Evolutionary conservation across 371 early-diverging fungal genomes (phyloP).

Genomic region (Lichtheimia corymbifera): DNA sequence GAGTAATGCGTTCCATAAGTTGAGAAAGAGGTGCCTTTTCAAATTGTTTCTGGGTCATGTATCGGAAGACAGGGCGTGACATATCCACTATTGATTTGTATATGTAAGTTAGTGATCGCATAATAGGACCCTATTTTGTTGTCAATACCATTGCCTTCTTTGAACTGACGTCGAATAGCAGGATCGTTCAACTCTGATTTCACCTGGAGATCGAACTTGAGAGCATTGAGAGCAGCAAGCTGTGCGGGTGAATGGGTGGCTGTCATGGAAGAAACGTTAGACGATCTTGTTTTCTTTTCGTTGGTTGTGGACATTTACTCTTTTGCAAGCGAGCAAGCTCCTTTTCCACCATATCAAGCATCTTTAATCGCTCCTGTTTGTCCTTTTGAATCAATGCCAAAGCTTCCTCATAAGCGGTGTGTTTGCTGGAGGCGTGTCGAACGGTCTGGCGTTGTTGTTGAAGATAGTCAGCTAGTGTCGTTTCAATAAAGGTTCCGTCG

Average conservation of each 20-base stretch:
- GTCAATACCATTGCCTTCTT: background rate
- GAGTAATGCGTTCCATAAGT: conserved; percentile 72
- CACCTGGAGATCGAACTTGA: conserved; percentile 67
- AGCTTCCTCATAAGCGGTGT: conserved; percentile 77
- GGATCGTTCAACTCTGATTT: conserved; percentile 73
- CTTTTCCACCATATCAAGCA: conserved; percentile 54
- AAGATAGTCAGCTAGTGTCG: too few species aligned
- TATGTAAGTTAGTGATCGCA: background rate
- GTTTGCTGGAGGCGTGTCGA: conserved; percentile 21
- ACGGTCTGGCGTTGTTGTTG: conserved; percentile 1
- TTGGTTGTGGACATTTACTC: conserved; percentile 28
- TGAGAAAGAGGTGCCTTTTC: conserved; percentile 60
- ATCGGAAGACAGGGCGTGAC: conserved; percentile 71
- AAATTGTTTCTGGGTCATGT: conserved; percentile 68
- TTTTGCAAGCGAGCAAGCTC: conserved; percentile 53
- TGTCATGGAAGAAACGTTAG: conserved; percentile 21
- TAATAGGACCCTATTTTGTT: conserved; percentile 1
- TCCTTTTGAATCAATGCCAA: conserved; percentile 71
- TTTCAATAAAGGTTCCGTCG: too few species aligned
- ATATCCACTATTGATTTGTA: conserved; percentile 53
- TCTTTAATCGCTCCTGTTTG: conserved; percentile 55
- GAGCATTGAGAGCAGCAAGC: conserved; percentile 54
- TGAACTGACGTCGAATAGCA: conserved; percentile 69
- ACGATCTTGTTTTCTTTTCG: background rate
- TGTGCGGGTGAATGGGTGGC: conserved; percentile 41